These are phyloP conservation scores for Somion occarium DNA, from an alignment of 1,284 basidiomycete species.

Conservation along the genomic window DNA sequence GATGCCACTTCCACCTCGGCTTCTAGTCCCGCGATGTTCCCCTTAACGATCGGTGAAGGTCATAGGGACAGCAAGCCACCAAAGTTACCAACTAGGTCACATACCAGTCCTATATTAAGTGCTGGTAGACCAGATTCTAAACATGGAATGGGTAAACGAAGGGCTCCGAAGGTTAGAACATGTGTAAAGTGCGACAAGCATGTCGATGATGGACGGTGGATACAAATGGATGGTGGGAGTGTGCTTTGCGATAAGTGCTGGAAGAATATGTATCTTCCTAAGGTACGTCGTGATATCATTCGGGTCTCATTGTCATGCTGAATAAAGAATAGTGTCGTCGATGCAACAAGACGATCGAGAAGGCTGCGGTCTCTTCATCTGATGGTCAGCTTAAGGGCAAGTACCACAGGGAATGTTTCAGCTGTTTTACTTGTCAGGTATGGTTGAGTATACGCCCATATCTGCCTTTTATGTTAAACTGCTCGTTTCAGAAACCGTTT, in stretches of 20 bases:
- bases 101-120: constrained; percentile 43
- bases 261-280: constrained; percentile 92
- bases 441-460: constrained; percentile 21
- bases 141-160: constrained; percentile 17
- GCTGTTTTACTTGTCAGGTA: constrained; percentile 77
- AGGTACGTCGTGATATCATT: constrained; percentile 45
- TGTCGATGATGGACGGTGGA: constrained; percentile 79
- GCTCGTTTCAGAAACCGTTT: constrained; percentile 69
- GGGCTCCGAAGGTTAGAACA: constrained; percentile 32
- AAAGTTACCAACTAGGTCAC: constrained; percentile 51
- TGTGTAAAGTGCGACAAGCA: constrained; percentile 66
- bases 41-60: constrained; percentile 24
- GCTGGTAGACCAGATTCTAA: constrained; percentile 26
- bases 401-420: constrained; percentile 87
- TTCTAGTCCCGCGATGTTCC: constrained; percentile 25
- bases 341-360: constrained; percentile 81
- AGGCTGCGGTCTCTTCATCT: constrained; percentile 82
- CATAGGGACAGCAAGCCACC: constrained; percentile 35
- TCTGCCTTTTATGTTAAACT: not conserved
- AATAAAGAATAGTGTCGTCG: constrained; percentile 62
- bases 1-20: constrained; percentile 24
- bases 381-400: constrained; percentile 92
- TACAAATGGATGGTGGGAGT: constrained; percentile 71
- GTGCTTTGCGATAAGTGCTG: constrained; percentile 82
- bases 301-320: not conserved